These are phyloP conservation scores for Ettlia oleoabundans DNA, from an alignment of 139 green algal species.

Conservation along the genomic window DNA sequence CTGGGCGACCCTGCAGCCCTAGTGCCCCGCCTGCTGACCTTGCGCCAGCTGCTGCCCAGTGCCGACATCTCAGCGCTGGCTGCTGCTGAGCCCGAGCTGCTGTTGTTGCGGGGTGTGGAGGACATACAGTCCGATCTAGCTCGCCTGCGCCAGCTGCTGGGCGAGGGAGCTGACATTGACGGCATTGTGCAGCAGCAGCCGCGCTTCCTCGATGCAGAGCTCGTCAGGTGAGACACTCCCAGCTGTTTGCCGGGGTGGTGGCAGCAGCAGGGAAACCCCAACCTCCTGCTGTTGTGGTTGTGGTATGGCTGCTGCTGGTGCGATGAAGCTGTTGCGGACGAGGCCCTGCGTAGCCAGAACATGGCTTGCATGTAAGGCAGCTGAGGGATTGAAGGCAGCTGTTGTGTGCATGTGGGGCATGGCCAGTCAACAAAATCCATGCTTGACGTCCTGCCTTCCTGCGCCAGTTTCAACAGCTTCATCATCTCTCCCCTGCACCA, in stretches of 20 bases:
- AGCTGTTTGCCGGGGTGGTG: neutral
- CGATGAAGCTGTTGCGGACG: no score
- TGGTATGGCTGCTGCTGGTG: no score
- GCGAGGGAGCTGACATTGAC: neutral
- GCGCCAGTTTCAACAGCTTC: no score
- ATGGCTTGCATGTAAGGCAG: no score
- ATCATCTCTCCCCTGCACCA: no score
- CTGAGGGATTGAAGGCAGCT: no score
- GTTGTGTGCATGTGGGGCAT: no score
- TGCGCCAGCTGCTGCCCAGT: slow-evolving; percentile 35
- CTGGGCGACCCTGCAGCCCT: slow-evolving; percentile 31
- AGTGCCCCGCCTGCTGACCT: slow-evolving; percentile 18
- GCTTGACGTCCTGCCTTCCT: no score
- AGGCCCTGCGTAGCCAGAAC: no score
- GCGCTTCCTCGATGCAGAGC: slow-evolving; percentile 27
- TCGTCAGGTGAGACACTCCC: neutral
- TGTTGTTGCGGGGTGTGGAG: slow-evolving; percentile 27
- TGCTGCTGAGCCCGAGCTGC: slow-evolving; percentile 32
- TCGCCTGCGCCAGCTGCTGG: slow-evolving; percentile 4
- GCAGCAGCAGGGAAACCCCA: no score
- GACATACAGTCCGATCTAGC: neutral
- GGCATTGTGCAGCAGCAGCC: slow-evolving; percentile 1
- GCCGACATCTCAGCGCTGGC: slow-evolving; percentile 32
- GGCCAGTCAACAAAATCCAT: no score
- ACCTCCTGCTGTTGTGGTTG: no score